Percentiles rank a stretch among this genome's conserved stretches.
These are phyloP conservation scores for Penicillium sp. DNA, from an alignment of 2,329 filamentous ascomycete genomes.

Conservation along the genomic window DNA sequence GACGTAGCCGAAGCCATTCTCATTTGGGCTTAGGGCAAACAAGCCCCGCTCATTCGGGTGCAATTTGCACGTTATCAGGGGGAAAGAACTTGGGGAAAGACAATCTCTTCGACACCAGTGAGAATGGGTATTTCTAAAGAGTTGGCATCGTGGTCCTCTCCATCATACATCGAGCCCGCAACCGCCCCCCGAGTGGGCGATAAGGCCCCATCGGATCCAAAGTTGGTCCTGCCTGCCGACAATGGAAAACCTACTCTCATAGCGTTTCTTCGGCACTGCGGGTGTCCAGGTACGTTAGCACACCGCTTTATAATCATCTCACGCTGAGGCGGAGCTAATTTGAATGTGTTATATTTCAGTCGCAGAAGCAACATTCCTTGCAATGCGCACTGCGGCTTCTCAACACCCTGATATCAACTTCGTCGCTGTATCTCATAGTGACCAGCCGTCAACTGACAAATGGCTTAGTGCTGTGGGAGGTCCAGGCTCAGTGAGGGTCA, in stretches of 20 bases:
- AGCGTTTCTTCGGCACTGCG: neutral
- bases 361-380: conserved; percentile 9
- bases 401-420: conserved; percentile 18
- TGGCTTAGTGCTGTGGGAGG: conserved; percentile 9
- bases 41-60: neutral
- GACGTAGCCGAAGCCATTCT: neutral
- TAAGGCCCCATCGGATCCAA: neutral
- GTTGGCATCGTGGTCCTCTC: neutral
- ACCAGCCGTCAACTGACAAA: conserved; percentile 13
- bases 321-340: too few species aligned
- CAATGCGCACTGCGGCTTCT: conserved; percentile 11
- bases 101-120: neutral
- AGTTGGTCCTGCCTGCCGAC: neutral
- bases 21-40: neutral
- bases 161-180: neutral
- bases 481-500: neutral
- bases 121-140: neutral
- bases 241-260: neutral
- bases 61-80: neutral
- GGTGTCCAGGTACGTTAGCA: neutral
- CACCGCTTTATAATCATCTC: neutral
- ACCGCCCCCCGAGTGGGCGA: neutral
- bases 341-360: neutral
- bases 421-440: conserved; percentile 18
- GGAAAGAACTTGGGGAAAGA: neutral